A percentile compares a stretch with the other conserved stretches of the same genome.
phyloP scores from a whole-genome alignment of 78 protist species.

The Polysphondylium violaceum region DNA sequence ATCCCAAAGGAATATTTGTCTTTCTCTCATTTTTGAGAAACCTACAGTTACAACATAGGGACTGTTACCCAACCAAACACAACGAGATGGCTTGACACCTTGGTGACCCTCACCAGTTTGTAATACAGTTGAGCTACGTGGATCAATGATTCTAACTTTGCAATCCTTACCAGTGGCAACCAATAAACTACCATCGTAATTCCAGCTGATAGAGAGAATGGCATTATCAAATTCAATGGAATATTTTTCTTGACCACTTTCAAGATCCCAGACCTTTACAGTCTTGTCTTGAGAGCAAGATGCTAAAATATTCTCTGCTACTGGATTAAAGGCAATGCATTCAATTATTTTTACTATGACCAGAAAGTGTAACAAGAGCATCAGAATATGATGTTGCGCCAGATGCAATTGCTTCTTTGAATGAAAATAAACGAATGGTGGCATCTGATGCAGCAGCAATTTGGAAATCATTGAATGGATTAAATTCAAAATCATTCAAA shows the following conservation, averaged over 20 bases:
- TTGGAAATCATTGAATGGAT: constrained; percentile 64
- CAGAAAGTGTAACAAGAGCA: constrained; percentile 13
- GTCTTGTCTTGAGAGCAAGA: constrained; percentile 81
- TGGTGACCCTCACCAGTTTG: constrained; percentile 87
- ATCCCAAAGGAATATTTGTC: constrained; percentile 90
- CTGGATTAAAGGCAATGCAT: constrained; percentile 59
- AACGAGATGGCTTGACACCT: constrained; percentile 94
- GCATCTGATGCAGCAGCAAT: constrained; percentile 82
- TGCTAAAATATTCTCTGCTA: constrained; percentile 72
- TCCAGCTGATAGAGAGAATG: constrained; percentile 85
- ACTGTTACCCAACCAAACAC: constrained; percentile 88
- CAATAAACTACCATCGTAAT: constrained; percentile 90
- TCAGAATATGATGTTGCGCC: background rate
- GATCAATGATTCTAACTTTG: constrained; percentile 91
- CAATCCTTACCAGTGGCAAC: constrained; percentile 93
- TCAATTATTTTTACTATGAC: constrained; percentile 64
- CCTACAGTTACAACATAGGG: constrained; percentile 90
- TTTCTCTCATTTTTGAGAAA: constrained; percentile 87
- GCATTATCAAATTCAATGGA: constrained; percentile 13
- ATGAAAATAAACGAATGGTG: constrained; percentile 71
- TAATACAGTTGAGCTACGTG: constrained; percentile 78
- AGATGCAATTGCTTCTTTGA: constrained; percentile 6
- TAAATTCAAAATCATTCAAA: constrained; percentile 71
- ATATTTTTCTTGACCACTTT: constrained; percentile 29
- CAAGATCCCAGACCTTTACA: constrained; percentile 57